Percentiles rank a stretch among this genome's conserved stretches.
Evolutionary conservation across 441 rosid genomes (phyloP).

Genomic region (Populus trichocarpa): DNA sequence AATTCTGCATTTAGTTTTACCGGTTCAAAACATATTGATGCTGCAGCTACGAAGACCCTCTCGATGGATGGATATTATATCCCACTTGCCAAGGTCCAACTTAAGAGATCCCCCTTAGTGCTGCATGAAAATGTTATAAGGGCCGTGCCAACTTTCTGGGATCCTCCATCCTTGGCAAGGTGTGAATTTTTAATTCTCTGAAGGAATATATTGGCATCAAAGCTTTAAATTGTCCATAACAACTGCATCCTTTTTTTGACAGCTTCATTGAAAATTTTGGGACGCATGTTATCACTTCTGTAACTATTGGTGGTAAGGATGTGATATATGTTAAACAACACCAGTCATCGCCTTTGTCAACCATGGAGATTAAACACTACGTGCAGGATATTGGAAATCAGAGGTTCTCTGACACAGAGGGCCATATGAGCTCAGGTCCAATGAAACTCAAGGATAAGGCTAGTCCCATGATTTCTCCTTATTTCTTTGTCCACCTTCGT

Average conservation of each 20-base stretch:
- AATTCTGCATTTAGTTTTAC: constrained; percentile 62
- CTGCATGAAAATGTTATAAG: constrained; percentile 47
- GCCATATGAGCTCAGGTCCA: constrained; percentile 45
- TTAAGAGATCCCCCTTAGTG: constrained; percentile 32
- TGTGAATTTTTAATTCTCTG: constrained; percentile 18
- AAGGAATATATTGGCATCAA: constrained; percentile 8
- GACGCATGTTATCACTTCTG: constrained; percentile 61
- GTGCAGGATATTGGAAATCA: constrained; percentile 60
- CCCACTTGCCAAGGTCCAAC: constrained; percentile 54
- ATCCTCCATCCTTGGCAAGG: constrained; percentile 63
- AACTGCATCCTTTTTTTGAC: constrained; percentile 22
- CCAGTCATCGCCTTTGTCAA: constrained; percentile 54
- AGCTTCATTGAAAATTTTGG: constrained; percentile 73
- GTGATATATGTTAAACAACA: constrained; percentile 61
- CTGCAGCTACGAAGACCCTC: constrained; percentile 53
- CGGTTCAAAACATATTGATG: constrained; percentile 51
- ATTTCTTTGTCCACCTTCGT: not conserved
- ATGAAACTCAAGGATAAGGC: constrained; percentile 62
- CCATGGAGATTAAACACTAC: constrained; percentile 52
- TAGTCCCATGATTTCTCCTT: constrained; percentile 28
- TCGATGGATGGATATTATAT: constrained; percentile 53
- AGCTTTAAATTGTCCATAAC: constrained; percentile 15
- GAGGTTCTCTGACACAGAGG: constrained; percentile 45
- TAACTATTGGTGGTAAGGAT: too few species aligned
- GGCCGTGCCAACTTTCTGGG: constrained; percentile 58